phyloP scores from a whole-genome alignment of 805 yeast genomes.

The Candida maris region DNA sequence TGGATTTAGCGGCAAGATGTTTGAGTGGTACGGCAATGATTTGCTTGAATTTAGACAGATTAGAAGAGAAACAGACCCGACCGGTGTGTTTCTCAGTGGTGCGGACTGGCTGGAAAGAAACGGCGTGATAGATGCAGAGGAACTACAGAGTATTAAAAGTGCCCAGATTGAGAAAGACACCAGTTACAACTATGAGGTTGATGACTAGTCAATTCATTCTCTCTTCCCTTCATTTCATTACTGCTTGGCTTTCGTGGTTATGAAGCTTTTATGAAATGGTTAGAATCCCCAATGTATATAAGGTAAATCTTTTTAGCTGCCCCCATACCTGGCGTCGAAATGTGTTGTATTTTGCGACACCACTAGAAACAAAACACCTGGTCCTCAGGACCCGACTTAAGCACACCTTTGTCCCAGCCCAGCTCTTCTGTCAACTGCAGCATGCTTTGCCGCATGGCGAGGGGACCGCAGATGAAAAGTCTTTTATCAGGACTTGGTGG shows the following conservation, averaged over 20 bases:
- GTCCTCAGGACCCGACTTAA: conserved; percentile 31
- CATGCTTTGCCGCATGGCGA: conserved; percentile 57
- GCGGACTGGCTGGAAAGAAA: conserved; percentile 78
- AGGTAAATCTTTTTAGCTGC: no score
- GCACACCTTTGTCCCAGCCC: conserved; percentile 51
- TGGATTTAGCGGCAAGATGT: conserved; percentile 68
- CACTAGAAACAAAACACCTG: conserved; percentile 35
- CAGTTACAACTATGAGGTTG: conserved; percentile 4
- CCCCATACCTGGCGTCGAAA: no score
- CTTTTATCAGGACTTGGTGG: conserved; percentile 44
- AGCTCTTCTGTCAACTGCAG: conserved; percentile 49
- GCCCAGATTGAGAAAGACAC: conserved; percentile 6
- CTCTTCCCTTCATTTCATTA: no score
- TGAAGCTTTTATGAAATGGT: no score
- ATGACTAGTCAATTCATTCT: conserved; percentile 3
- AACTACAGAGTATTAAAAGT: conserved; percentile 15
- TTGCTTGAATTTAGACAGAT: conserved; percentile 57
- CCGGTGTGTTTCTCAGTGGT: conserved; percentile 75
- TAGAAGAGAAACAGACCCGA: conserved; percentile 72
- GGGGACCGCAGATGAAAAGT: conserved; percentile 72
- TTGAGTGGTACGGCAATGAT: conserved; percentile 77
- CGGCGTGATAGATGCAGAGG: conserved; percentile 50
- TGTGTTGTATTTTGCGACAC: neutral
- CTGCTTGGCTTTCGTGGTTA: no score
- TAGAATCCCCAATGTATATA: neutral